A percentile compares a stretch with the other conserved stretches of the same genome.
Evolutionary conservation across 148 eudicot genomes (phyloP).

Genomic region (Nyssa sinensis): DNA sequence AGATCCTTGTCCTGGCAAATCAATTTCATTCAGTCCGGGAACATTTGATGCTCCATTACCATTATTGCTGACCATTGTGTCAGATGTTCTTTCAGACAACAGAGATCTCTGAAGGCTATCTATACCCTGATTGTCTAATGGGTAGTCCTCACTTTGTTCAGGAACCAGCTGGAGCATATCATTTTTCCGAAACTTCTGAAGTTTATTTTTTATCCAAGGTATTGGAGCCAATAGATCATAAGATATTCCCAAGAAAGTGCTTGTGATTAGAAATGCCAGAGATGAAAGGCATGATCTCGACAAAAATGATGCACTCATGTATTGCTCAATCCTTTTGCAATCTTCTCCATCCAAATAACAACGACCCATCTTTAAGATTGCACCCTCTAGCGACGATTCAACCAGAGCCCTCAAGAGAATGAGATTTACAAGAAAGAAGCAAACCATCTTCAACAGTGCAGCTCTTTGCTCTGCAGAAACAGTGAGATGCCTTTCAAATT

Average conservation of each 20-base stretch:
- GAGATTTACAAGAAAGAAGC: constrained; percentile 89
- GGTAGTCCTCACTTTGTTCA: constrained; percentile 67
- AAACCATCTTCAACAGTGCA: constrained; percentile 90
- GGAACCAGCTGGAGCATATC: constrained; percentile 97
- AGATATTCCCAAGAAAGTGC: constrained; percentile 95
- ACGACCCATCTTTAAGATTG: constrained; percentile 79
- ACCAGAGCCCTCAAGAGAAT: constrained; percentile 84
- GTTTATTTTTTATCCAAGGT: constrained; percentile 89
- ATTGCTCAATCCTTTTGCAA: constrained; percentile 87
- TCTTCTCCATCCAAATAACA: constrained; percentile 98
- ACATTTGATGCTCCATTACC: constrained; percentile 33
- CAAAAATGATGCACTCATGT: constrained; percentile 83
- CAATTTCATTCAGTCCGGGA: constrained; percentile 39
- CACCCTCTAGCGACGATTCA: constrained; percentile 83
- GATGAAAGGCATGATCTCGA: constrained; percentile 89
- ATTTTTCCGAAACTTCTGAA: constrained; percentile 73
- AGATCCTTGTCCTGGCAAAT: constrained; percentile 72
- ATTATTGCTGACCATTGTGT: constrained; percentile 28
- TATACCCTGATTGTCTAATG: constrained; percentile 49
- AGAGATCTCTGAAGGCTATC: constrained; percentile 67
- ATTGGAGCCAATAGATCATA: constrained; percentile 87
- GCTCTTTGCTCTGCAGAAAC: constrained; percentile 95
- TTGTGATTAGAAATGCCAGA: constrained; percentile 83
- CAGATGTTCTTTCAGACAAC: constrained; percentile 55
- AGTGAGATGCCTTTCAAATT: constrained; percentile 84